Base-by-base conservation (phyloP, 106 monocot species). In the Apostasia shenzhenica region DNA sequence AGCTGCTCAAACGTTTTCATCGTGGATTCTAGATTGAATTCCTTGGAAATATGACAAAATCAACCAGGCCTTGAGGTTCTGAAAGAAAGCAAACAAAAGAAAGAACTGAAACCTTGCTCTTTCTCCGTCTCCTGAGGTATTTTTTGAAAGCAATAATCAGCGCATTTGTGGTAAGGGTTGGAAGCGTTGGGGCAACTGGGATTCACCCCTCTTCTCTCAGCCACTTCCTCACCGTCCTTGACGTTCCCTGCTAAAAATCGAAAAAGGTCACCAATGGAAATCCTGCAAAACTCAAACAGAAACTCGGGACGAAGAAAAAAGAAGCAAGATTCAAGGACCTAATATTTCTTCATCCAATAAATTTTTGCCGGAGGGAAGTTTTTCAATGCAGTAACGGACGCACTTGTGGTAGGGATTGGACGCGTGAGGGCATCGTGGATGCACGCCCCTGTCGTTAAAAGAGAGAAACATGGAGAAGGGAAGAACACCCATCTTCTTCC, bases 371-470 rank as follows among this genome's bases (percentile, higher is more conserved):
- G 10, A 3, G 10, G 65, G 65, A 65, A 65, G 47, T 2, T 49
- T 49, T 10, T 48, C 65, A 48, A 65, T 11, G 65, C 65, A 65
- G 65, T 65, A 48, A 2, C 65, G 65, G 6, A 26, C 65, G 65
- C 65, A 65, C 11, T 65, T 65, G 43, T 65, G 65, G 65, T 65
- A 65, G 14, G 65, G 48, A 65, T 65, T 57, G 48, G 65, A 65
- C 48, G 46, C 26, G 65, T 49, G 47, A 37, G 65, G 65, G 65
- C 65, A 65, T 4, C 37, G 0, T 8, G 65, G 65, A 65, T 65
- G 65, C 8, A 65, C 48, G 10, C 13, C 65, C 48, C 46, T 47
- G 43, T 65, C 48, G 65, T 65, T 65, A 37, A 65, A 65, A 26
- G 65, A 65, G 48, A 49, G 48, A 26, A 65, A 45, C 46, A 63